Conservation (phyloP, 2,329 filamentous ascomycete genomes). For the Phialophora chinensis region DNA sequence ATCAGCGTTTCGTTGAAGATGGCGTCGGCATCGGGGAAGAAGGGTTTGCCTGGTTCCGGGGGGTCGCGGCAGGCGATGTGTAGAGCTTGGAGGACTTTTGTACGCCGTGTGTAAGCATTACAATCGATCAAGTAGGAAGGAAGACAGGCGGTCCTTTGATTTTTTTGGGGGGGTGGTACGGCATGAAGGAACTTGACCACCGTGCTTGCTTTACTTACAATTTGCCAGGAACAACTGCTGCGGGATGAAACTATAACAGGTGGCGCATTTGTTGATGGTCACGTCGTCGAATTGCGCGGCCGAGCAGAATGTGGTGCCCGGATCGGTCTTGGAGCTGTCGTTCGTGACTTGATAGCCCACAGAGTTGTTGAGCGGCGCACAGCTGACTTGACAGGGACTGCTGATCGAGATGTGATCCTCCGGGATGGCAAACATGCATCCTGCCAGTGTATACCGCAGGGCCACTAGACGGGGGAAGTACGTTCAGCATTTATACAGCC, state of each 20-base stretch:
- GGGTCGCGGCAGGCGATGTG: slow-evolving; percentile 53
- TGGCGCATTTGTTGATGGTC: slow-evolving; percentile 49
- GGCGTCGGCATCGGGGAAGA: slow-evolving; percentile 48
- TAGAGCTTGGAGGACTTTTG: slow-evolving; percentile 52
- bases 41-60: slow-evolving; percentile 45
- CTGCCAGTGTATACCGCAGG: slow-evolving; percentile 52
- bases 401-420: slow-evolving; percentile 46
- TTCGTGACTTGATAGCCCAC: slow-evolving; percentile 43
- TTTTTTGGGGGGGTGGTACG: background rate
- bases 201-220: slow-evolving; percentile 45
- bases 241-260: slow-evolving; percentile 52
- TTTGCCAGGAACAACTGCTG: slow-evolving; percentile 52
- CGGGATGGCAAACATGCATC: slow-evolving; percentile 53
- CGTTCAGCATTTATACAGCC: slow-evolving; percentile 29
- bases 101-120: background rate
- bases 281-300: slow-evolving; percentile 49
- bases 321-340: slow-evolving; percentile 41
- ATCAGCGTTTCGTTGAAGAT: slow-evolving; percentile 50
- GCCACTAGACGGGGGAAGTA: slow-evolving; percentile 46
- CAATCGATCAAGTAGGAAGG: background rate
- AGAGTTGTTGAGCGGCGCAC: slow-evolving; percentile 42
- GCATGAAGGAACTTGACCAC: background rate
- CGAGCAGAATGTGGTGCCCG: slow-evolving; percentile 49
- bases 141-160: background rate
- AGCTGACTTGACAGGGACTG: slow-evolving; percentile 53